Evolutionary conservation across 192 early-diverging fungal species (phyloP).

Genomic region (Paraglomus brasilianum): DNA sequence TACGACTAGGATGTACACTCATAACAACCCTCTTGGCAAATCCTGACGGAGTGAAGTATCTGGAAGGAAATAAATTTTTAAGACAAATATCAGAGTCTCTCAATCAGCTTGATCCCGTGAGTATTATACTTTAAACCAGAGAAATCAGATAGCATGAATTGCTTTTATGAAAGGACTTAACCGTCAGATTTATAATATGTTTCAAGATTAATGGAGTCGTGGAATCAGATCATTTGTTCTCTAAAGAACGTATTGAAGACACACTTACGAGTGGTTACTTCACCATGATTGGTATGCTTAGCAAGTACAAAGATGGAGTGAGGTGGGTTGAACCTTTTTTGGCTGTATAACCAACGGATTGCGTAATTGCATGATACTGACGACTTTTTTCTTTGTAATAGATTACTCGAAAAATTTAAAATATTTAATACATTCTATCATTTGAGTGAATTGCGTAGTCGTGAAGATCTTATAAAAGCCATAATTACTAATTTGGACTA

Average conservation of each 20-base stretch:
- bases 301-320: constrained; percentile 63
- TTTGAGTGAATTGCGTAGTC: constrained; percentile 70
- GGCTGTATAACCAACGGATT: neutral
- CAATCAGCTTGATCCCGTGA: constrained; percentile 71
- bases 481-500: constrained; percentile 77
- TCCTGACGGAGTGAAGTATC: constrained; percentile 64
- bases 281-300: constrained; percentile 66
- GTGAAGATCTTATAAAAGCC: constrained; percentile 75
- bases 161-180: constrained; percentile 30
- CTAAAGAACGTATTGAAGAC: constrained; percentile 68
- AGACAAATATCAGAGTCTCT: constrained; percentile 73
- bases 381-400: constrained; percentile 8
- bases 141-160: too few species aligned
- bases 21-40: constrained; percentile 62
- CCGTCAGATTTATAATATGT: too few species aligned
- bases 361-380: neutral
- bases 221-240: constrained; percentile 66
- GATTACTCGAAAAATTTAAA: constrained; percentile 69
- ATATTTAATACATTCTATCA: constrained; percentile 80
- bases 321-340: constrained; percentile 35
- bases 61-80: constrained; percentile 69
- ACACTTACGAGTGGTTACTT: constrained; percentile 79
- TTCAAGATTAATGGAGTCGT: constrained; percentile 43
- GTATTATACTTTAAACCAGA: constrained; percentile 38
- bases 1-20: constrained; percentile 68